phyloP scores from a whole-genome alignment of 2,329 filamentous ascomycete genomes.

The Fusarium zealandicum region DNA sequence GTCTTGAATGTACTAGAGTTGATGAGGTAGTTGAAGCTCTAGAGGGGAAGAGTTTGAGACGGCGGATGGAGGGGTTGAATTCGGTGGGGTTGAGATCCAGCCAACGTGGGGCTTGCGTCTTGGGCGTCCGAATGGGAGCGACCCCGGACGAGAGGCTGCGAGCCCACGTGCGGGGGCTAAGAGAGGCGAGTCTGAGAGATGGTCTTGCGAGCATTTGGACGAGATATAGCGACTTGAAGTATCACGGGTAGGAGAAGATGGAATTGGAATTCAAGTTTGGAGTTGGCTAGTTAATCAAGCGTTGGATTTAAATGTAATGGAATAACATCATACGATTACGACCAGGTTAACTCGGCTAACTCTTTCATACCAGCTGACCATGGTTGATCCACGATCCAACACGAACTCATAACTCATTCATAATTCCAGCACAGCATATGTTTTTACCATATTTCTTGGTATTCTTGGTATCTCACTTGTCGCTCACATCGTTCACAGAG shows the following conservation, averaged over 20 bases:
- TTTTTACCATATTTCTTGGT: conserved; percentile 25
- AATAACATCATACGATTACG: conserved; percentile 22
- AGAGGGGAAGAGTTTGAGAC: conserved; percentile 41
- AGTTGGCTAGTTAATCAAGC: background rate
- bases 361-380: conserved; percentile 8
- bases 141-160: conserved; percentile 31
- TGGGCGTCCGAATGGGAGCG: conserved; percentile 38
- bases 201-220: conserved; percentile 22
- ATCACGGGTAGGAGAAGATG: background rate
- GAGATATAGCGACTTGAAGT: too few species aligned
- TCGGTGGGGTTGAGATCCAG: conserved; percentile 33
- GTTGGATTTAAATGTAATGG: background rate
- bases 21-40: conserved; percentile 23
- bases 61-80: conserved; percentile 38
- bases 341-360: background rate
- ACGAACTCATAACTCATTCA: background rate
- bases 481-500: conserved; percentile 39
- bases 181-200: conserved; percentile 16
- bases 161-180: conserved; percentile 35
- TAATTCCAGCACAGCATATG: too few species aligned
- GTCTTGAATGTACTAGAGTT: conserved; percentile 21
- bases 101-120: conserved; percentile 29
- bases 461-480: conserved; percentile 42
- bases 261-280: background rate
- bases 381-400: background rate